These are phyloP conservation scores for Saccharomyces hybrid DNA, from an alignment of 1,139 yeast species.

Conservation along the genomic window DNA sequence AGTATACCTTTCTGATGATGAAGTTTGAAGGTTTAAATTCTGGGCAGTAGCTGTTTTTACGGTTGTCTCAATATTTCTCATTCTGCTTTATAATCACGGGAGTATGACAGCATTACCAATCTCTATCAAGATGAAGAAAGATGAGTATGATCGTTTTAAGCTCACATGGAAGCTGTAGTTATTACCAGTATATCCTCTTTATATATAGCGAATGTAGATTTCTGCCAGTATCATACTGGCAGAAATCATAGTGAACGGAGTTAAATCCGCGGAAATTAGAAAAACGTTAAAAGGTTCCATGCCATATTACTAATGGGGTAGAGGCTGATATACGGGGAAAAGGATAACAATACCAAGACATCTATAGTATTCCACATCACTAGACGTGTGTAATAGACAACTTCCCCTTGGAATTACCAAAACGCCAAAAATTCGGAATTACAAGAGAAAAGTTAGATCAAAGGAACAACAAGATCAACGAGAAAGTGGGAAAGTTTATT, in stretches of 20 bases:
- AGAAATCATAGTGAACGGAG: background rate
- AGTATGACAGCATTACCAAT: background rate
- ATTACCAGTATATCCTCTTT: background rate
- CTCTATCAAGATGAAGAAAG: background rate
- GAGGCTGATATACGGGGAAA: background rate
- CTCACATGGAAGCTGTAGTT: background rate
- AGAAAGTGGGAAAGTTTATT: background rate
- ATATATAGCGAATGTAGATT: background rate
- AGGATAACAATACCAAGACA: background rate
- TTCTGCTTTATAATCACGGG: background rate
- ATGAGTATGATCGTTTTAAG: background rate
- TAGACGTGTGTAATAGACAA: background rate
- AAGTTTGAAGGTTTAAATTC: background rate
- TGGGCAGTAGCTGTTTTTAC: background rate
- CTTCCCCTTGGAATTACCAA: background rate
- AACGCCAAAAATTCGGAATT: background rate
- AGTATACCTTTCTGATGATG: background rate
- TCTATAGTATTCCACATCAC: background rate
- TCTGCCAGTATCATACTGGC: background rate
- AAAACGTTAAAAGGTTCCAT: background rate
- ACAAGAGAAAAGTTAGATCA: background rate
- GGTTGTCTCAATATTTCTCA: background rate
- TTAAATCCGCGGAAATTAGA: background rate
- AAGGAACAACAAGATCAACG: background rate
- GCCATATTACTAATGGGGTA: background rate